Base-by-base conservation (phyloP, 2,329 filamentous ascomycete genomes). In the Colletotrichum cuscutae region DNA sequence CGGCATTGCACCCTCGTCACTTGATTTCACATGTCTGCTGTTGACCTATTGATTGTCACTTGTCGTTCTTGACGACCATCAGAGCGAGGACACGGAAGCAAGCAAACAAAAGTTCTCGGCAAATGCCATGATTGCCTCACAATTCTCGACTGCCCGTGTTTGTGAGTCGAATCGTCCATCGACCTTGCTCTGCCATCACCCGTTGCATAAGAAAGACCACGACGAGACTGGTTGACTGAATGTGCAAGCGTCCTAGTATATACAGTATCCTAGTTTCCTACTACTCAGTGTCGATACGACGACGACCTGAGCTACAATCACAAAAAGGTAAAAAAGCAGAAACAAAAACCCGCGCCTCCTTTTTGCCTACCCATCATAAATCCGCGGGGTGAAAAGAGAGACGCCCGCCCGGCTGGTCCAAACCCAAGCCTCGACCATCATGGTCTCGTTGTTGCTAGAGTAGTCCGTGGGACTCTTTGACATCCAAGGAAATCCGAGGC, bases 281-380 rank as follows among this genome's bases (percentile, higher is more conserved):
- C n/a, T 28, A 30, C 52, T 9, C 6, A 52, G 26, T 71, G 19
- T 42, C 5, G 46, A 32, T 54, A 49, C 32, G 12, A 6, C 56
- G 26, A 11, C 15, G 13, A 30, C 22, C 30, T n/a, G 26, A 65
- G 32, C 35, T 26, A 24, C 12, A 35, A 63, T 28, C 12, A 30
- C 12, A 28, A 59, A 59, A 28, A 24, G 4, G 35, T 32, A 11
- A 68, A 53, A 22, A 57, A 32, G 52, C 24, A 26, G 26, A 37
- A 24, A 26, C 26, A 68, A 26, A 42, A 30, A 32, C 32, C 54
- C 56, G 66, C 66, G 49, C 66, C 59, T 52, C 61, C 66, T 61
- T 73, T 73, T 72, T 70, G 37, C 60, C 61, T 71, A 54, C 32
- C 71, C 56, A 53, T 46, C 71, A 53, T 54, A 56, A 65, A 60